phyloP scores from a whole-genome alignment of 345 rosid genomes.

The Geranium rotundifolium region DNA sequence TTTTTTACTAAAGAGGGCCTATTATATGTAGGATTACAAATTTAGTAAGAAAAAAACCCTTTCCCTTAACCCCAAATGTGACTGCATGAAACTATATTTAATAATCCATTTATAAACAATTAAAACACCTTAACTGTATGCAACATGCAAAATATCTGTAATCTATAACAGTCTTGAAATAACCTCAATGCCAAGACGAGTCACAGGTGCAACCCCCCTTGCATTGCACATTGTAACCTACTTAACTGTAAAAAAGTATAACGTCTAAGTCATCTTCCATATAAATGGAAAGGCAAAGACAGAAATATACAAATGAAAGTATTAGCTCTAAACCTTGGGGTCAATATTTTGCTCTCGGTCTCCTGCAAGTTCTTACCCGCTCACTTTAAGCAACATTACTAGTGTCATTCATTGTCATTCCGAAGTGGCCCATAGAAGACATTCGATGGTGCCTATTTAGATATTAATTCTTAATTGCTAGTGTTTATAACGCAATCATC shows the following conservation, averaged over 20 bases:
- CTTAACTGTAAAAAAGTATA: background rate
- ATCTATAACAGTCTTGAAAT: background rate
- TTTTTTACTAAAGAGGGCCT: no score
- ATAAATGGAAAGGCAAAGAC: background rate
- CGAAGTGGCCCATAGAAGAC: slow-evolving; percentile 44
- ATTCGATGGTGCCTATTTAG: slow-evolving; percentile 40
- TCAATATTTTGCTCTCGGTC: slow-evolving; percentile 70
- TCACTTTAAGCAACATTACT: slow-evolving; percentile 66
- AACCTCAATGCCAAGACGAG: slow-evolving; percentile 87
- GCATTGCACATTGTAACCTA: slow-evolving; percentile 92
- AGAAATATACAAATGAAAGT: background rate
- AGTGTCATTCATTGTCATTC: slow-evolving; percentile 31
- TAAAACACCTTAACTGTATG: no score
- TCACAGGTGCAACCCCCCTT: slow-evolving; percentile 86
- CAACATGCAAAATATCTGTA: no score
- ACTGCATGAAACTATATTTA: no score
- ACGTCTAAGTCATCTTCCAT: no score
- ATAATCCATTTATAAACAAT: no score
- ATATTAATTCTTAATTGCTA: slow-evolving; percentile 4
- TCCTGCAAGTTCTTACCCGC: slow-evolving; percentile 97
- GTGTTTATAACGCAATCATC: background rate
- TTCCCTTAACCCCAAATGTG: no score
- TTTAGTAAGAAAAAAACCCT: no score
- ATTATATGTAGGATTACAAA: no score
- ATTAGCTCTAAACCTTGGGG: slow-evolving; percentile 49